These are phyloP conservation scores for Dinochytrium kinnereticum DNA, from an alignment of 371 early-diverging fungal genomes.

Conservation along the genomic window DNA sequence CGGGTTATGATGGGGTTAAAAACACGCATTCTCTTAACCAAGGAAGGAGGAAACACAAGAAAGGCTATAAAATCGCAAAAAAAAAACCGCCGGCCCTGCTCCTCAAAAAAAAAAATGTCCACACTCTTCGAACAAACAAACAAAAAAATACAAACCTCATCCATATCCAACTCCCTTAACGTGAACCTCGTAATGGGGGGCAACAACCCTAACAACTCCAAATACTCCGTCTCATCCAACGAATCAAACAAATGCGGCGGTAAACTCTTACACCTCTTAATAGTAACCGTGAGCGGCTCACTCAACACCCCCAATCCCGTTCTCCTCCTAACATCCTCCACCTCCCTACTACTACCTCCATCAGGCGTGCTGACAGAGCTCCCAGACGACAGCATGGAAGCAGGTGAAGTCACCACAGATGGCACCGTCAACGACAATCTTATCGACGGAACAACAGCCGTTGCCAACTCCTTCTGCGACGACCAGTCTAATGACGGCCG, in stretches of 20 bases:
- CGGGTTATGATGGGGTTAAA: background rate
- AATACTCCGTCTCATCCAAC: constrained; percentile 40
- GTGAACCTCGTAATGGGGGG: constrained; percentile 69
- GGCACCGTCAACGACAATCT: too few species aligned
- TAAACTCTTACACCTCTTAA: constrained; percentile 27
- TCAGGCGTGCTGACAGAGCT: constrained; percentile 3
- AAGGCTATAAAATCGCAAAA: too few species aligned
- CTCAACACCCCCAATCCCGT: background rate
- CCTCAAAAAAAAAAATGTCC: too few species aligned
- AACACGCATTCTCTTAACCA: background rate
- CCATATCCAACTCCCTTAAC: constrained; percentile 64
- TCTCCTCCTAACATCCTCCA: too few species aligned
- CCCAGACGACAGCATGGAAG: background rate
- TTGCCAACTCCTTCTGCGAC: too few species aligned
- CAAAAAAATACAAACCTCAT: constrained; percentile 43
- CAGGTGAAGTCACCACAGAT: too few species aligned
- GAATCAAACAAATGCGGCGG: constrained; percentile 41
- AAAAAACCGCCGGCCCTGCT: too few species aligned
- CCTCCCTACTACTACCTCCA: too few species aligned
- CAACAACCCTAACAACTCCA: constrained; percentile 44
- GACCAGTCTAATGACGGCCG: background rate
- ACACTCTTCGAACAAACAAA: too few species aligned
- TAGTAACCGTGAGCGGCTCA: constrained; percentile 22
- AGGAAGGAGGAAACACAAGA: too few species aligned
- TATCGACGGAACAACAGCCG: too few species aligned